These are phyloP conservation scores for Chytriomyces confervae DNA, from an alignment of 192 early-diverging fungal genomes.

Conservation along the genomic window DNA sequence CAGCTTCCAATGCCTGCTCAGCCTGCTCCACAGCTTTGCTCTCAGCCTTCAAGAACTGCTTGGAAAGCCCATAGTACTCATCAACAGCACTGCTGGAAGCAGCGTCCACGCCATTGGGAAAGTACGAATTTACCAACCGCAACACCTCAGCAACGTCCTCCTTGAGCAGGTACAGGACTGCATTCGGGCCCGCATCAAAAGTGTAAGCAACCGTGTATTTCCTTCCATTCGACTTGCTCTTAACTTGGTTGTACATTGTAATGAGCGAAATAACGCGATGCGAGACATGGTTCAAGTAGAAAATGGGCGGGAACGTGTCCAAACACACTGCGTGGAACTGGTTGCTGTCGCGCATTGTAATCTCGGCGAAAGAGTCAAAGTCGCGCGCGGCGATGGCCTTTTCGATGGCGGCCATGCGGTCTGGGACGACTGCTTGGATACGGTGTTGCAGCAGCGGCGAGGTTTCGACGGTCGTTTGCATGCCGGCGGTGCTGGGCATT, in stretches of 20 bases:
- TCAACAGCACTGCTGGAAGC: constrained; percentile 45
- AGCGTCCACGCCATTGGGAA: constrained; percentile 60
- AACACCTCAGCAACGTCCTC: constrained; percentile 86
- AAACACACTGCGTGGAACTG: constrained; percentile 98
- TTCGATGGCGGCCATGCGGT: constrained; percentile 88
- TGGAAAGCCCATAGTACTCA: constrained; percentile 56
- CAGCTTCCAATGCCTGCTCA: constrained; percentile 44
- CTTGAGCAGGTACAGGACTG: constrained; percentile 88
- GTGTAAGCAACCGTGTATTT: constrained; percentile 92
- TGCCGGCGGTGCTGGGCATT: constrained; percentile 89
- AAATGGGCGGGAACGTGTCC: constrained; percentile 98
- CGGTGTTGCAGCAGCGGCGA: constrained; percentile 88
- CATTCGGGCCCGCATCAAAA: constrained; percentile 98
- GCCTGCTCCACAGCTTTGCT: constrained; percentile 17
- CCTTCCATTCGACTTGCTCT: constrained; percentile 23
- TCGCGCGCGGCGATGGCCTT: constrained; percentile 82
- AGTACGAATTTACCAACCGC: constrained; percentile 81
- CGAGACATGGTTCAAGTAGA: constrained; percentile 96
- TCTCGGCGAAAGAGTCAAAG: constrained; percentile 89
- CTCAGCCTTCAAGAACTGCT: constrained; percentile 32
- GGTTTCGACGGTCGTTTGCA: constrained; percentile 96
- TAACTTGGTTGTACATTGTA: constrained; percentile 78
- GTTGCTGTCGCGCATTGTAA: constrained; percentile 98
- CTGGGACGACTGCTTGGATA: constrained; percentile 83
- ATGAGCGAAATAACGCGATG: constrained; percentile 84